Evolutionary conservation across 2,329 filamentous ascomycete species (phyloP), one percentile per base, ranked within the genome.

Genomic region (Raffaelea deltoideospora): DNA sequence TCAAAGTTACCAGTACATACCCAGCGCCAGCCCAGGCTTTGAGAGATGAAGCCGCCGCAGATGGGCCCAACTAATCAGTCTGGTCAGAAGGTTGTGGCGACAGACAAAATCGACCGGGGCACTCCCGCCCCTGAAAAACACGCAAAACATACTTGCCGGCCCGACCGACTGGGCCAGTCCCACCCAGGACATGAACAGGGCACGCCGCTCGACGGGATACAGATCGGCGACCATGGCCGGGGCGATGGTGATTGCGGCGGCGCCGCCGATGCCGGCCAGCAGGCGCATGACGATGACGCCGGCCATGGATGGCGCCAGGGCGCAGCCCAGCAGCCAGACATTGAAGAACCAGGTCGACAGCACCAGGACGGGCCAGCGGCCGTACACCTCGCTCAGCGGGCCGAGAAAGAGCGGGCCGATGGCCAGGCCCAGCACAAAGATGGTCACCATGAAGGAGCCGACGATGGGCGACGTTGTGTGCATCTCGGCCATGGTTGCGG

Each of bases 341-440:
- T 69, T 69, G 54, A 82, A 80, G 3, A 80, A 57, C 2, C 22
- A 8, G 36, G 84, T 85, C 8, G 81, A 77, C 1, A 64, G 61
- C 21, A 85, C 64, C 47, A 94, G 88, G 28, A 93, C 80, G 0
- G 86, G 82, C 17, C 41, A 28, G 15, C 44, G 45, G 19, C 45
- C 45, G 31, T 46, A 47, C 27, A 46, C 20, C 21, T 47, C 45
- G 2, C 42, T 45, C 26, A 46, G 33, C 4, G 37, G 37, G 9
- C 41, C 45, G 4, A 47, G 41, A 8, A 38, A 17, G 9, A 24
- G 23, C 58, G 67, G 54, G 3, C 54, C 58, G 3, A 67, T 47
- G n/a, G n/a, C n/a, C n/a, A n/a, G n/a, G n/a, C 26, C 40, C 39
- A 78, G 53, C 3, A 78, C 53, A 48, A 74, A 79, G 39, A 79